Conservation (phyloP, 192 early-diverging fungal genomes). For the Coemansia sp. region DNA sequence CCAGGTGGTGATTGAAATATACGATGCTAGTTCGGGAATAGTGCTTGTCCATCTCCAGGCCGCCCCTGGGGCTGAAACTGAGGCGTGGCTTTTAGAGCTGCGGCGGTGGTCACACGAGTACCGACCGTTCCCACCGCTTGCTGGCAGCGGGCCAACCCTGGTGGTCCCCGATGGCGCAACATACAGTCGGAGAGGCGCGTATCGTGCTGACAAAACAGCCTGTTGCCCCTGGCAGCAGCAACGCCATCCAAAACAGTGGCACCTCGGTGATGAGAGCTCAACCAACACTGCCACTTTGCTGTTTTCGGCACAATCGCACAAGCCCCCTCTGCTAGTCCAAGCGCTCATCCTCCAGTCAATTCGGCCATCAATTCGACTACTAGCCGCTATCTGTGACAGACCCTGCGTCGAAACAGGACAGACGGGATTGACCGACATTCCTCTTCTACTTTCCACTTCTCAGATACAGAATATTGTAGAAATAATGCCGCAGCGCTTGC, state of each 20-base stretch:
- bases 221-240: conserved; percentile 14
- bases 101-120: conserved; percentile 21
- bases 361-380: conserved; percentile 5
- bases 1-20: conserved; percentile 22
- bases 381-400: conserved; percentile 2
- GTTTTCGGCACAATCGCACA: conserved; percentile 25
- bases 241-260: conserved; percentile 12
- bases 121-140: not conserved
- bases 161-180: conserved; percentile 6
- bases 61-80: conserved; percentile 24
- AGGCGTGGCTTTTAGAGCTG: conserved; percentile 40
- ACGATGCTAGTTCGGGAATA: conserved; percentile 1
- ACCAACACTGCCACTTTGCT: conserved; percentile 16
- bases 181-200: not conserved
- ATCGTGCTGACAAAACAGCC: conserved; percentile 9
- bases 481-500: conserved; percentile 20
- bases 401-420: conserved; percentile 7
- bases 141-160: not conserved
- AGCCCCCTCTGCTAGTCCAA: conserved; percentile 46
- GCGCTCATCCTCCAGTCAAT: conserved; percentile 30
- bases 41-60: conserved; percentile 34
- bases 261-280: not conserved
- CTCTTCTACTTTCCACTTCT: conserved; percentile 11
- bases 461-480: not conserved
- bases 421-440: not conserved